phyloP scores from a whole-genome alignment of 2,329 filamentous ascomycete species.

The Blastomyces gilchristii region DNA sequence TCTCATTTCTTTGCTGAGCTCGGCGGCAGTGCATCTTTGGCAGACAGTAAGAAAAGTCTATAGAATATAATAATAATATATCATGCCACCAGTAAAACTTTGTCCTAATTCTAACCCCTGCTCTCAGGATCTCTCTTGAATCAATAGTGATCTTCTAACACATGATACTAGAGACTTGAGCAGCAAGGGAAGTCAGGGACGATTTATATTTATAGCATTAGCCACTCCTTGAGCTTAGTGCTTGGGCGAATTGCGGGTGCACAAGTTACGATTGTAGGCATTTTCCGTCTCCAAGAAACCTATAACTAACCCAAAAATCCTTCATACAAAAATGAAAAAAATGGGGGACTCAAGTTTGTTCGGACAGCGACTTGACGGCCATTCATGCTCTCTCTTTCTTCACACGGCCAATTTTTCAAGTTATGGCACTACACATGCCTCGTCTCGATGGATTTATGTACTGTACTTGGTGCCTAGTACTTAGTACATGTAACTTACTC shows the following conservation, averaged over 20 bases:
- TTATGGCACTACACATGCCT: conserved; percentile 45
- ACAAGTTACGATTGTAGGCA: conserved; percentile 50
- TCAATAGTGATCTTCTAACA: conserved; percentile 40
- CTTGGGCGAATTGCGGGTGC: conserved; percentile 56
- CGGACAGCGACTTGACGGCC: no score
- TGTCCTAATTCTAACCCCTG: not conserved
- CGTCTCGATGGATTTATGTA: conserved; percentile 55
- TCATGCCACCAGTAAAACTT: not conserved
- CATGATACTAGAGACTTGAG: conserved; percentile 49
- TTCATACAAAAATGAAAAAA: conserved; percentile 39
- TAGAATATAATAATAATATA: conserved; percentile 13
- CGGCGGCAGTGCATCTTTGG: conserved; percentile 47
- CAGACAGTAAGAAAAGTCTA: conserved; percentile 23
- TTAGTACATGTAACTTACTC: conserved; percentile 27
- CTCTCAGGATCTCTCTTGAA: conserved; percentile 17
- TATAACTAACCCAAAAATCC: conserved; percentile 46
- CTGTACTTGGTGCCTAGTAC: not conserved
- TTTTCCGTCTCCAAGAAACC: conserved; percentile 44
- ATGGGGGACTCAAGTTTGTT: no score
- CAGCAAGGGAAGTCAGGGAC: conserved; percentile 53
- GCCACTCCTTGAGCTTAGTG: conserved; percentile 52
- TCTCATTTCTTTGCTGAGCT: conserved; percentile 50
- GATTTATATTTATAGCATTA: conserved; percentile 47
- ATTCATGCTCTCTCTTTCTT: conserved; percentile 40
- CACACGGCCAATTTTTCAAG: conserved; percentile 51